Conservation (phyloP, 1,284 basidiomycete genomes). For the Pulveroboletus sp. region DNA sequence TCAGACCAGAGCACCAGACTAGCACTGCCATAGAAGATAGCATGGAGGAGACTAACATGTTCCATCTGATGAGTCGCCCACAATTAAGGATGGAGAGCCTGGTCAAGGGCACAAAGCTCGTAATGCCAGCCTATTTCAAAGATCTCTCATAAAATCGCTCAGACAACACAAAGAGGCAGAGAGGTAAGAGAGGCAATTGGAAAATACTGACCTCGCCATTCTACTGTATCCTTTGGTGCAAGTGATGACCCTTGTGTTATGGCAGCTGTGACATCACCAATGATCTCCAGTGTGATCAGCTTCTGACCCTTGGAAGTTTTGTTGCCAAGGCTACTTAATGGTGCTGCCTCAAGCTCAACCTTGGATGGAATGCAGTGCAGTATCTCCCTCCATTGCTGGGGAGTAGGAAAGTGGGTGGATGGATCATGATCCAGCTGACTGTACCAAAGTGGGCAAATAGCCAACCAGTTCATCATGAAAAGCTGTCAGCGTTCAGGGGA, state of each 20-base stretch:
- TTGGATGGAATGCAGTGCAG: background rate
- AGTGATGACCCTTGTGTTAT: background rate
- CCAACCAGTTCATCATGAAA: constrained; percentile 11
- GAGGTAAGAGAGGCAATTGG: background rate
- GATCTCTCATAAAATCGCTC: background rate
- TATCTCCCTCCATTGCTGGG: background rate
- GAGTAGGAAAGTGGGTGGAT: background rate
- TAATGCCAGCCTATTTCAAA: background rate
- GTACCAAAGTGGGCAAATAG: background rate
- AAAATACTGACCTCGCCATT: background rate
- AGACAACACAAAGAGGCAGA: background rate
- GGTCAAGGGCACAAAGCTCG: background rate
- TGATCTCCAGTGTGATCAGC: background rate
- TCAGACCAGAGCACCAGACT: background rate
- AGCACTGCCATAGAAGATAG: background rate
- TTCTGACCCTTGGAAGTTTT: background rate
- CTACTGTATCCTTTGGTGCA: background rate
- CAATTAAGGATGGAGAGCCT: background rate
- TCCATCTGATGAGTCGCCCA: background rate
- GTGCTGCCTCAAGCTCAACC: background rate
- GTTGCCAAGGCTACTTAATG: background rate
- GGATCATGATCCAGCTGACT: background rate
- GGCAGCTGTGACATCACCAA: background rate
- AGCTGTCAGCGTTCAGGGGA: background rate
- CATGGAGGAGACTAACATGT: background rate